phyloP scores from a whole-genome alignment of 768 basidiomycete genomes.

The Mycena maculata region DNA sequence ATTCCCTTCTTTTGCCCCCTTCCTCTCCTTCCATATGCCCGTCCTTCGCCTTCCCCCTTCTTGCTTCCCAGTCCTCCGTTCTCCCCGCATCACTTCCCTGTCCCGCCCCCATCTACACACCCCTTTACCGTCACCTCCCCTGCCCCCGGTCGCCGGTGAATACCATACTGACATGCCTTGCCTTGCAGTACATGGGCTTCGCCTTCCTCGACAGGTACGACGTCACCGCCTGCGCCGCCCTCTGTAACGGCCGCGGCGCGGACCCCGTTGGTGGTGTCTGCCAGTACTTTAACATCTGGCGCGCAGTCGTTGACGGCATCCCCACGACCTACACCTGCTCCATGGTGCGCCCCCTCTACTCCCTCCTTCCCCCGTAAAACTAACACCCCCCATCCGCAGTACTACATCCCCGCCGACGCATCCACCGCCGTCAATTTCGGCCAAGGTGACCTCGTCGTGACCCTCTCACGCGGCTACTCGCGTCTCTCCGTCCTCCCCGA shows the following conservation, averaged over 20 bases:
- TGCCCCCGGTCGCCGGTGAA: background rate
- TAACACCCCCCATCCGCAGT: constrained; percentile 42
- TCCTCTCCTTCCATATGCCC: background rate
- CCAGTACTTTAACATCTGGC: constrained; percentile 67
- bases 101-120: too few relatives aligned
- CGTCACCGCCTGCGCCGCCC: constrained; percentile 55
- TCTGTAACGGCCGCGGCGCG: constrained; percentile 56
- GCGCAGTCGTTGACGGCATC: constrained; percentile 56
- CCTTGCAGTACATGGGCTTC: constrained; percentile 66
- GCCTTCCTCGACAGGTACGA: constrained; percentile 62
- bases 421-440: constrained; percentile 60
- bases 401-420: constrained; percentile 55
- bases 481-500: constrained; percentile 54
- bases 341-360: constrained; percentile 48
- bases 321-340: constrained; percentile 63
- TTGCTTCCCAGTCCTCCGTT: background rate
- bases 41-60: background rate
- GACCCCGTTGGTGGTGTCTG: constrained; percentile 58
- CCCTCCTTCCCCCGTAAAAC: background rate
- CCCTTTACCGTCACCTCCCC: too few relatives aligned
- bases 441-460: constrained; percentile 58
- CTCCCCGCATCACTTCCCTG: too few relatives aligned
- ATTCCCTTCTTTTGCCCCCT: background rate
- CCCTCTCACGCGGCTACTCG: constrained; percentile 59
- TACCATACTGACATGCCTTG: constrained; percentile 18